Base-by-base conservation (phyloP, 1,284 basidiomycete species). In the Trametes sp. region DNA sequence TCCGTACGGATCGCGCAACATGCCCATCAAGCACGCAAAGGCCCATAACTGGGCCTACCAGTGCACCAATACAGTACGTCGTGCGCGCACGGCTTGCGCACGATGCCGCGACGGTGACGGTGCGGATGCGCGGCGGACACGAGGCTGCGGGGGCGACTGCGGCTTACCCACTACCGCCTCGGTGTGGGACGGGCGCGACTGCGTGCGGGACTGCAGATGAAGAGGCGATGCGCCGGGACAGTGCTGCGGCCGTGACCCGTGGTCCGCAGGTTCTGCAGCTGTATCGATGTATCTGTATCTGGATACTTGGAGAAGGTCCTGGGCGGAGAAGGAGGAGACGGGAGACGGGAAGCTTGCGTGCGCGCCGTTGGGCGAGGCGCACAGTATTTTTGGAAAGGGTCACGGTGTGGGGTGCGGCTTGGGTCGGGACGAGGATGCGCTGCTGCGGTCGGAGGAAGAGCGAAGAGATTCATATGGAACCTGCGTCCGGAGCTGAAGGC, bases 401-500 rank as follows among this genome's bases (percentile, higher is more conserved):
- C n/a, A n/a, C n/a, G n/a, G n/a, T n/a, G 59, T 54, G 51, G 23
- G 41, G 38, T 41, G n/a, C n/a, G 51, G 35, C 52, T 53, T 53
- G 52, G 49, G 24, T 31, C 58, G 58, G 58, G 36, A 54, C 51
- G 59, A 41, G 23, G 48, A 36, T 10, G 51, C 21, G 51, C 35
- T 38, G 36, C 35, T 38, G 51, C 33, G 35, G 51, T 36, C 51
- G 51, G 36, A 53, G 51, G 52, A 31, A 23, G 49, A 42, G 29
- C 26, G 45, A 33, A 35, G 57, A 26, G 38, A 41, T 54, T 54
- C 58, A 54, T 59, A 31, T 42, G 54, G 52, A 54, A 54, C 45
- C 45, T 19, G n/a, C 52, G 59, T 35, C 28, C 59, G 59, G 59
- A 35, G 31, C 52, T 52, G 52, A 54, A 26, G 23, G 52, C 59